Conservation (phyloP, 192 early-diverging fungal genomes). For the Backusella australiensis region DNA sequence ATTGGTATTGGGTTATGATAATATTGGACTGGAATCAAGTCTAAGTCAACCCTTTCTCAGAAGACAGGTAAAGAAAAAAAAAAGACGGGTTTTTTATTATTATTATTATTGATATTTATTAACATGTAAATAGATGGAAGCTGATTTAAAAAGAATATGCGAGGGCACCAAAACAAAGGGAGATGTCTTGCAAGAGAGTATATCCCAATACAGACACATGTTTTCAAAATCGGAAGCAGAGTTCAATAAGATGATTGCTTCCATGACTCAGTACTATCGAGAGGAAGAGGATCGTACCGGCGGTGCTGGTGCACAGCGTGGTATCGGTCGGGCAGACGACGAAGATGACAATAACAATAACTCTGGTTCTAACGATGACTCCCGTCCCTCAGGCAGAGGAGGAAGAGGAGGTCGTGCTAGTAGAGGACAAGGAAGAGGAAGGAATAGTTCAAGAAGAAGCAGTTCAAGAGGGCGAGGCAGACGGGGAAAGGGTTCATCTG, state of each 20-base stretch:
- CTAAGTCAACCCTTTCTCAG: constrained; percentile 89
- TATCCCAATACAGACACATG: constrained; percentile 71
- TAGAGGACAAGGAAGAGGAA: constrained; percentile 6
- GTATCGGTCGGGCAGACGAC: background rate
- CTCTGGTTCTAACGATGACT: background rate
- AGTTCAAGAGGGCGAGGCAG: background rate
- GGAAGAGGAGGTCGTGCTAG: constrained; percentile 2
- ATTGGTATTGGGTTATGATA: constrained; percentile 82
- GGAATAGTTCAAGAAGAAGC: background rate
- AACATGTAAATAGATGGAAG: constrained; percentile 63
- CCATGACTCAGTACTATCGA: constrained; percentile 24
- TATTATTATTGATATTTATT: background rate
- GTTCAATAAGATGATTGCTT: constrained; percentile 48
- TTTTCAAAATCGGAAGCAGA: constrained; percentile 55
- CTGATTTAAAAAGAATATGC: constrained; percentile 72
- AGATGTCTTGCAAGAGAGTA: constrained; percentile 64
- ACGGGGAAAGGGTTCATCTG: background rate
- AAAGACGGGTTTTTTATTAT: background rate
- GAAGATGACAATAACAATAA: background rate
- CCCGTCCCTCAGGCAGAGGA: background rate
- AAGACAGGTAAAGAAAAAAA: constrained; percentile 51
- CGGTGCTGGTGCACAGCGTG: background rate
- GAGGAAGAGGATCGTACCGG: constrained; percentile 25
- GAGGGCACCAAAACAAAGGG: constrained; percentile 61
- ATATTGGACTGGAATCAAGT: constrained; percentile 82